A percentile compares a stretch with the other conserved stretches of the same genome.
phyloP scores from a whole-genome alignment of 1,284 basidiomycete species.

The Peniophora sp. region DNA sequence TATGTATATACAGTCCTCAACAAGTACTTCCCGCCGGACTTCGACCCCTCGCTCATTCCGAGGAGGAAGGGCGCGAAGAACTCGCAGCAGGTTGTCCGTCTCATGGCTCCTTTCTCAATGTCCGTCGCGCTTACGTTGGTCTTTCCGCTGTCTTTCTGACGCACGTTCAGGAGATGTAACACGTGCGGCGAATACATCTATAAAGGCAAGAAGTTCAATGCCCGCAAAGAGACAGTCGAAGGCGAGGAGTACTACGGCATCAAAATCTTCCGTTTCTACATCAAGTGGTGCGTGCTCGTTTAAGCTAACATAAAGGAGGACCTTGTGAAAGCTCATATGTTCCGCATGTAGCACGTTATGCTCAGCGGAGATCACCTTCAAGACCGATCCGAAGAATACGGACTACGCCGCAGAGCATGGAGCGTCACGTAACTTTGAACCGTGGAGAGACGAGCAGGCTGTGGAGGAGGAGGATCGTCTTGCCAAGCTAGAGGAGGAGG shows the following conservation, averaged over 20 bases:
- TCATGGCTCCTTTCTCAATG: slow-evolving; percentile 99
- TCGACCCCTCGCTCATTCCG: slow-evolving; percentile 95
- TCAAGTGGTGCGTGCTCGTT: slow-evolving; percentile 59
- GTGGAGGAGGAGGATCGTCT: slow-evolving; percentile 71
- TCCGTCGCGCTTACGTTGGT: slow-evolving; percentile 21
- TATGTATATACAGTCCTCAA: slow-evolving; percentile 57
- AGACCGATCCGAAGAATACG: slow-evolving; percentile 97
- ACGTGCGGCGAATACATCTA: slow-evolving; percentile 98
- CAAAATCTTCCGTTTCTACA: slow-evolving; percentile 87
- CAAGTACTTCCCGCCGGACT: slow-evolving; percentile 92
- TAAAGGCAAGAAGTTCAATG: slow-evolving; percentile 99
- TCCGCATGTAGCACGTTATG: slow-evolving; percentile 64
- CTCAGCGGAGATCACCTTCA: slow-evolving; percentile 98
- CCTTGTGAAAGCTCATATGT: background rate
- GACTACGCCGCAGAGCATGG: slow-evolving; percentile 92
- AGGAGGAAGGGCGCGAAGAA: slow-evolving; percentile 85
- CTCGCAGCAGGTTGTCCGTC: slow-evolving; percentile 91
- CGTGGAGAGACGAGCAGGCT: slow-evolving; percentile 75
- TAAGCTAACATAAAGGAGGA: too few species aligned
- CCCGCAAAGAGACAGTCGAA: slow-evolving; percentile 94
- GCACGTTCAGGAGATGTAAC: slow-evolving; percentile 67
- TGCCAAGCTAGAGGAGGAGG: slow-evolving; percentile 77
- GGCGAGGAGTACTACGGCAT: slow-evolving; percentile 98
- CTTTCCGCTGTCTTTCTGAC: background rate
- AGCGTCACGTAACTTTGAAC: slow-evolving; percentile 91